A percentile compares a stretch with the other conserved stretches of the same genome.
phyloP scores from a whole-genome alignment of 108 stramenopile genomes.

The Parmales sp. region DNA sequence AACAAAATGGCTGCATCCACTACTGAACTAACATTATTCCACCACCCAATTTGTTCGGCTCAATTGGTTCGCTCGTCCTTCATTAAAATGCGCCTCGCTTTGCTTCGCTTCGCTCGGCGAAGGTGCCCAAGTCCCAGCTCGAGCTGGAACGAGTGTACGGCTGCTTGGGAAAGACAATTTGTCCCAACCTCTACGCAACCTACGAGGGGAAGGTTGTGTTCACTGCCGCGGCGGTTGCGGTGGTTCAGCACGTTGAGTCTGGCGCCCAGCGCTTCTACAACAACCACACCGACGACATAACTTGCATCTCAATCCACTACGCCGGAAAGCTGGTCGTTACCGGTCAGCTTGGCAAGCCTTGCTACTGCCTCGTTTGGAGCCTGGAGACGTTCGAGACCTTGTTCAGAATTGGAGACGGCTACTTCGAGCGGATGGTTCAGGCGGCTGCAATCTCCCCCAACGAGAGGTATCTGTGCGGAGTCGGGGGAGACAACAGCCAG shows the following conservation, averaged over 20 bases:
- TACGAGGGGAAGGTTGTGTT: conserved; percentile 6
- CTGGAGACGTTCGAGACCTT: not conserved
- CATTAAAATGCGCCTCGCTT: too few relatives aligned
- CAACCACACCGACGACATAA: conserved; percentile 15
- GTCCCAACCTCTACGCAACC: not conserved
- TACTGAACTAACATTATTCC: too few relatives aligned
- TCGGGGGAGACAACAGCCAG: conserved; percentile 17
- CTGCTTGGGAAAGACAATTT: conserved; percentile 4
- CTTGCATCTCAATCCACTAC: not conserved
- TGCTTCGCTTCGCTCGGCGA: too few relatives aligned
- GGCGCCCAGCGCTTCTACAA: conserved; percentile 8
- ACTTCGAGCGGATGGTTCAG: conserved; percentile 11
- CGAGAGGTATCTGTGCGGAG: not conserved
- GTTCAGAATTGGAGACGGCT: conserved; percentile 1
- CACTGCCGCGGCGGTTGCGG: conserved; percentile 5
- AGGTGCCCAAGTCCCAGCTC: conserved; percentile 7
- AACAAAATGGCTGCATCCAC: too few relatives aligned
- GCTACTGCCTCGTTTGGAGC: conserved; percentile 14
- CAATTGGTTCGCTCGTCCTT: too few relatives aligned
- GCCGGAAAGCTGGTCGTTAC: conserved; percentile 3
- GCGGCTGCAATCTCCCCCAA: not conserved
- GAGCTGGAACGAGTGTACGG: conserved; percentile 2
- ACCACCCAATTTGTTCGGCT: too few relatives aligned
- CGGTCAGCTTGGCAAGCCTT: conserved; percentile 8
- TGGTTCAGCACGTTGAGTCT: conserved; percentile 2